These are phyloP conservation scores for Novymonas esmeraldas DNA, from an alignment of 208 protist genomes.

Conservation along the genomic window DNA sequence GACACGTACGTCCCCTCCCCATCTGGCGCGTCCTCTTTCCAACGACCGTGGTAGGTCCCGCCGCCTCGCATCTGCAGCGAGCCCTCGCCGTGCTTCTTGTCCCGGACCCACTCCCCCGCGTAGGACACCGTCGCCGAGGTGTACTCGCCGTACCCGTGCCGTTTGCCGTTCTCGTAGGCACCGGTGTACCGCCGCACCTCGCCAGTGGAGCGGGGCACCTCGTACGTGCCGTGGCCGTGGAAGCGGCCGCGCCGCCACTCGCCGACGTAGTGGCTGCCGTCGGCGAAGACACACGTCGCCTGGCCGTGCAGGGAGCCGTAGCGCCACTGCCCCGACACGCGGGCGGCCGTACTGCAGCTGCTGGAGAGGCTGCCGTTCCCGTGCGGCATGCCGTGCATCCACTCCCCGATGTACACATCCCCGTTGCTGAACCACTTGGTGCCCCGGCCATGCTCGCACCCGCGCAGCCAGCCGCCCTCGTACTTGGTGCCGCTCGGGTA, in stretches of 20 bases:
- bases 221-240: slow-evolving; percentile 68
- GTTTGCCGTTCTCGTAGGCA: slow-evolving; percentile 62
- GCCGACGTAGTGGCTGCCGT: slow-evolving; percentile 78
- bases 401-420: slow-evolving; percentile 78
- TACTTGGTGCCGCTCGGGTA: slow-evolving; percentile 75
- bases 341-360: slow-evolving; percentile 33
- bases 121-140: slow-evolving; percentile 59
- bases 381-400: slow-evolving; percentile 69
- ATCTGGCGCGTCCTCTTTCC: slow-evolving; percentile 58
- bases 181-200: slow-evolving; percentile 57
- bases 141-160: slow-evolving; percentile 71
- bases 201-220: slow-evolving; percentile 15
- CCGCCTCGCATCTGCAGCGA: slow-evolving; percentile 35
- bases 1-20: slow-evolving; percentile 48
- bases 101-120: slow-evolving; percentile 69
- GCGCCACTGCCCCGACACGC: slow-evolving; percentile 80
- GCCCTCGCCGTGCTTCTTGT: slow-evolving; percentile 77
- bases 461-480: slow-evolving; percentile 76
- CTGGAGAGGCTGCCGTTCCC: slow-evolving; percentile 75
- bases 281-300: slow-evolving; percentile 64
- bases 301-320: slow-evolving; percentile 64
- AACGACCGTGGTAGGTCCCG: slow-evolving; percentile 54
- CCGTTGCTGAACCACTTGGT: slow-evolving; percentile 82
- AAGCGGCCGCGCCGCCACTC: slow-evolving; percentile 63
- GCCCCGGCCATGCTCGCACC: slow-evolving; percentile 72